Conservation (phyloP, 208 protist genomes). For the Acanthamoeba lenticulata region DNA sequence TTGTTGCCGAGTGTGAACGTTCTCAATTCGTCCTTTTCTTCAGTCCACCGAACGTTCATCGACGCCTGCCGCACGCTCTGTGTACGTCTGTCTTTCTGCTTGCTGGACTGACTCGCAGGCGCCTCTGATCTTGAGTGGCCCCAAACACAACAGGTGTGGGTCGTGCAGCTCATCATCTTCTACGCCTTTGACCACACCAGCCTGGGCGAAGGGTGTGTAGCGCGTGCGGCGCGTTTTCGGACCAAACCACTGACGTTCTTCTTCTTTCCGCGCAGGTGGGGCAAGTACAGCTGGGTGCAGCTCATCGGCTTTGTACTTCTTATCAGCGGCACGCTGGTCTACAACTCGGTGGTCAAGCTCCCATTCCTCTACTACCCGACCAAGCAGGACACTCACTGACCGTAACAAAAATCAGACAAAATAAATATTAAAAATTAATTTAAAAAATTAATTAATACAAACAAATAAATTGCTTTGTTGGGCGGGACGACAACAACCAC, state of each 20-base stretch:
- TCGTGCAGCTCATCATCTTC: constrained; percentile 18
- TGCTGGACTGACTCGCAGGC: no score
- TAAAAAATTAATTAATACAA: neutral
- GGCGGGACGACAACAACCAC: neutral
- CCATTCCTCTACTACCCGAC: constrained; percentile 51
- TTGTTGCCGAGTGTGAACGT: no score
- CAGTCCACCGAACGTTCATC: constrained; percentile 66
- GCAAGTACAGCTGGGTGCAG: constrained; percentile 12
- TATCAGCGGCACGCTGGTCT: constrained; percentile 54
- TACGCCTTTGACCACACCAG: constrained; percentile 21
- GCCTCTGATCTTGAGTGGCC: no score
- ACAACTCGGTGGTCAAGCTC: constrained; percentile 57
- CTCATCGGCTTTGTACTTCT: constrained; percentile 44
- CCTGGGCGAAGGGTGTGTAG: constrained; percentile 13
- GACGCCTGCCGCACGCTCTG: constrained; percentile 49
- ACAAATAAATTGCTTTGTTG: neutral
- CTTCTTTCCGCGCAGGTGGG: neutral
- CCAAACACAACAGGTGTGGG: neutral
- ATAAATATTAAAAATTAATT: neutral
- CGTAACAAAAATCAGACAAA: neutral
- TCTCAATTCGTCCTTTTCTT: no score
- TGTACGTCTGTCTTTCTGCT: neutral
- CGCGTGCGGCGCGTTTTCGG: neutral
- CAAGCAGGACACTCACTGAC: constrained; percentile 34
- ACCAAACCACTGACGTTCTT: neutral